Percentiles rank a stretch among this genome's conserved stretches.
Conservation (phyloP, 768 basidiomycete species). For the Crassisporium funariophilum region DNA sequence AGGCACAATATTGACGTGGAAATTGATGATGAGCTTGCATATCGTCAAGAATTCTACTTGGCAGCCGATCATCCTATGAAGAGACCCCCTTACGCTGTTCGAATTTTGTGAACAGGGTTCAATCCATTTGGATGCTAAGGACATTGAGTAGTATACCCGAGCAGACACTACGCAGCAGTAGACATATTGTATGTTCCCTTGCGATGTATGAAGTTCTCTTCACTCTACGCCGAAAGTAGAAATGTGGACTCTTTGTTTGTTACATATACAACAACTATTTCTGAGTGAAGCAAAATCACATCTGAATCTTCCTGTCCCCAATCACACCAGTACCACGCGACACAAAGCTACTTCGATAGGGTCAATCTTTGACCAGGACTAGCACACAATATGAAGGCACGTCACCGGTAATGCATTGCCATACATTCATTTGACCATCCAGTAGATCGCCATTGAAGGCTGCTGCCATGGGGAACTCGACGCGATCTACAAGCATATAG, state of each 20-base stretch:
- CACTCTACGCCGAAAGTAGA: too few species aligned
- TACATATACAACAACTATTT: conserved; percentile 89
- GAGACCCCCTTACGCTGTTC: conserved; percentile 14
- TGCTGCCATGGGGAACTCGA: conserved; percentile 96
- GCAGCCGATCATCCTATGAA: conserved; percentile 14
- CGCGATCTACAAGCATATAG: conserved; percentile 77
- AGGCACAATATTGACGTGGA: neutral
- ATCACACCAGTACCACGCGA: too few species aligned
- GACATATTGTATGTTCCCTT: conserved; percentile 3
- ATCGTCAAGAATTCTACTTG: too few species aligned
- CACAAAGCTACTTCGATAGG: neutral
- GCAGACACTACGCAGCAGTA: neutral
- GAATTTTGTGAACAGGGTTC: conserved; percentile 5
- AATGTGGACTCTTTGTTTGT: too few species aligned
- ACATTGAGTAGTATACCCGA: conserved; percentile 3
- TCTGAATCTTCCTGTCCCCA: too few species aligned
- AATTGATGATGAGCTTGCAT: conserved; percentile 1
- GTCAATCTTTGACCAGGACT: neutral
- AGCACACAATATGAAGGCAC: too few species aligned
- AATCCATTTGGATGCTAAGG: conserved; percentile 3
- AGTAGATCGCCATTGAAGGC: conserved; percentile 89
- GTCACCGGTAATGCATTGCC: too few species aligned
- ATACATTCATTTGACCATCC: too few species aligned
- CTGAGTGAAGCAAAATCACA: too few species aligned
- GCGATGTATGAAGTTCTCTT: too few species aligned